Percentiles rank a stretch among this genome's conserved stretches.
phyloP scores from a whole-genome alignment of 1,284 basidiomycete species.

The Cutaneotrichosporon mucoides region DNA sequence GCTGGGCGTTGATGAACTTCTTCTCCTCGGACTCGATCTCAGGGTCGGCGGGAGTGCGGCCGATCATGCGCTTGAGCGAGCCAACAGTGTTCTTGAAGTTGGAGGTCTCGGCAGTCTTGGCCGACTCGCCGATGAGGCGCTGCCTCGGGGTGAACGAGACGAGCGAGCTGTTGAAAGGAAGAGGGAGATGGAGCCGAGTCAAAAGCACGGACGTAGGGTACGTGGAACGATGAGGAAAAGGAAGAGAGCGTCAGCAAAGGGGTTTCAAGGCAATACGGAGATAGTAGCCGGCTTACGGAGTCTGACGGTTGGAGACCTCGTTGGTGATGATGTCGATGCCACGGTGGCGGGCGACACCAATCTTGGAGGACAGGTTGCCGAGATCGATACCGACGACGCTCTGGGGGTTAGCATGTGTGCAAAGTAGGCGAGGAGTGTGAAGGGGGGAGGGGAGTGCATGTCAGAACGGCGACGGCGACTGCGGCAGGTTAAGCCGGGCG shows the following conservation, averaged over 20 bases:
- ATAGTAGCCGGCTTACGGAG: slow-evolving; percentile 62
- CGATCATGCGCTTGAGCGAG: slow-evolving; percentile 79
- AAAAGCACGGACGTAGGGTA: too few relatives aligned
- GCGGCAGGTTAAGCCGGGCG: too few relatives aligned
- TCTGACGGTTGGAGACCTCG: slow-evolving; percentile 90
- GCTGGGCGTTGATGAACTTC: slow-evolving; percentile 78
- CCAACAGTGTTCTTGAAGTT: slow-evolving; percentile 96
- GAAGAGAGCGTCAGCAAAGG: slow-evolving; percentile 1
- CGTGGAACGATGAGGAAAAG: background rate
- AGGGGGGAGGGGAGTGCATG: too few relatives aligned
- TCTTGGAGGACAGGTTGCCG: slow-evolving; percentile 83
- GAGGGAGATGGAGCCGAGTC: too few relatives aligned
- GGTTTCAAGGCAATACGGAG: background rate
- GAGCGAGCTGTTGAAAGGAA: slow-evolving; percentile 61
- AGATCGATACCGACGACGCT: slow-evolving; percentile 86
- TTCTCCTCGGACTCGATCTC: slow-evolving; percentile 77
- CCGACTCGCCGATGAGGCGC: slow-evolving; percentile 81
- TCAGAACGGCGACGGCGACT: too few relatives aligned
- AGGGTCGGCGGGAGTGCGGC: slow-evolving; percentile 67
- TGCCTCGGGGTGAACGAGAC: slow-evolving; percentile 86
- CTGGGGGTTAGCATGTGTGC: slow-evolving; percentile 18
- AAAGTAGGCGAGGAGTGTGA: background rate
- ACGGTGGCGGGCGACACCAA: slow-evolving; percentile 86
- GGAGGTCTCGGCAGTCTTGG: slow-evolving; percentile 95
- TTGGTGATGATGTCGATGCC: slow-evolving; percentile 94